Percentiles rank a stretch among this genome's conserved stretches.
Conservation (phyloP, 1,284 basidiomycete genomes). For the Sutorius eximius region DNA sequence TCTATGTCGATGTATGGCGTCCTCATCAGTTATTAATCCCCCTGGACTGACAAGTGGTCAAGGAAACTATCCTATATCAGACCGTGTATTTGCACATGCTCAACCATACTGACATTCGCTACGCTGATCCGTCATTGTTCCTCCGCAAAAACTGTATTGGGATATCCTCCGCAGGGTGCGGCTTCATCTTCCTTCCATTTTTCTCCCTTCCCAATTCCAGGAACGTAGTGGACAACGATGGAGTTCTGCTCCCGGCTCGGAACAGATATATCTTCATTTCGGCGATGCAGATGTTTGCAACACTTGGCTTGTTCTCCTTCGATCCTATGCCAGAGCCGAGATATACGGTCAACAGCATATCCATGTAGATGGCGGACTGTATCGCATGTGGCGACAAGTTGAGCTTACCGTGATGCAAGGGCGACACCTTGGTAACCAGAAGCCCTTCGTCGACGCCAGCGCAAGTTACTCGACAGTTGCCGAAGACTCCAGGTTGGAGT, state of each 20-base stretch:
- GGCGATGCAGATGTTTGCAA: constrained; percentile 55
- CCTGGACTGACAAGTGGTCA: constrained; percentile 15
- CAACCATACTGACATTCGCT: constrained; percentile 72
- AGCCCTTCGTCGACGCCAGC: constrained; percentile 30
- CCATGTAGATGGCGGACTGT: constrained; percentile 67
- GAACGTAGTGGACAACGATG: constrained; percentile 57
- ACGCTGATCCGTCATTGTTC: constrained; percentile 68
- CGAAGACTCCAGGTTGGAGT: constrained; percentile 42
- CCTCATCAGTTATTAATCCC: constrained; percentile 2
- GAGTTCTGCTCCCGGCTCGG: constrained; percentile 52
- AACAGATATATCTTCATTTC: constrained; percentile 73
- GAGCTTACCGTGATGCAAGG: constrained; percentile 69
- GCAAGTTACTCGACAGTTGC: constrained; percentile 25
- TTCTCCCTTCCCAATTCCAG: constrained; percentile 8
- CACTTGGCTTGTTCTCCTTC: constrained; percentile 72
- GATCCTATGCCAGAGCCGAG: constrained; percentile 75
- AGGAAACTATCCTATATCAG: constrained; percentile 72
- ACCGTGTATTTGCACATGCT: constrained; percentile 70
- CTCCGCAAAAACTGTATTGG: constrained; percentile 68
- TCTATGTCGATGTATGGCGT: constrained; percentile 67
- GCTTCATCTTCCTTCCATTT: constrained; percentile 7
- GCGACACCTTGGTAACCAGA: constrained; percentile 59
- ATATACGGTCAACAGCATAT: constrained; percentile 64
- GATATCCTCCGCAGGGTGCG: constrained; percentile 62
- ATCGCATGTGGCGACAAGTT: constrained; percentile 82